Base-by-base conservation (phyloP, 75 land plant species). In the Pinus tabuliformis region DNA sequence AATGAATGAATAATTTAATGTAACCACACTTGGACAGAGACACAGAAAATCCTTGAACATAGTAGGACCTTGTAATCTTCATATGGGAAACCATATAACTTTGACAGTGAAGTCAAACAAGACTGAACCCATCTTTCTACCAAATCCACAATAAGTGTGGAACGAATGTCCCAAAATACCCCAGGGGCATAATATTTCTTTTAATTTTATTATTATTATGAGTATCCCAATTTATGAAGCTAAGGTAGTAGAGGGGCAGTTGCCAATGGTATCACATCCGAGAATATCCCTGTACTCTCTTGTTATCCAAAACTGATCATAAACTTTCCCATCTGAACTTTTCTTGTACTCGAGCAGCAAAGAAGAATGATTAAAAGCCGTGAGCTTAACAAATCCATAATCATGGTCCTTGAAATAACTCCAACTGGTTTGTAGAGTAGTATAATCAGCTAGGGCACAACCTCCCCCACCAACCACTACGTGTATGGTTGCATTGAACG, bases 341-440 rank as follows among this genome's bases (percentile, higher is more conserved):
- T 82, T 87, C 81, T 89, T 95, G 82, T 97, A 97, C 87, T 97
- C 99, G n/a, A 97, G 85, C 75, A 92, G 77, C 75, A 97, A 80
- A 20, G 89, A 83, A 12, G 99, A 90, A 59, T 87, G 93, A 79
- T 95, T 90, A 81, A 87, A 94, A 52, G 99, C 95, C 0, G 98
- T 97, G 18, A 97, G 78, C 76, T 95, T 97, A 13, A 89, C 91
- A 74, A 92, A 49, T 49, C 99, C 99, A 65, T 75, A 93, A 74
- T 95, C 98, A 59, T 56, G 66, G 70, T 97, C 98, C 77, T 75
- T 84, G 77, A 75, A 86, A 20, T 86, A 4, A 73, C 98, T 92
- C 99, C 99, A 97, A 4, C 57, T 74, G 3, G 99, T 80, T 54
- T 80, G 74, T 14, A 87, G n/a, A 22, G 83, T 49, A 57, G 84